A percentile compares a stretch with the other conserved stretches of the same genome.
Conservation (phyloP, 805 yeast genomes). For the Candida cerambycidarum region DNA sequence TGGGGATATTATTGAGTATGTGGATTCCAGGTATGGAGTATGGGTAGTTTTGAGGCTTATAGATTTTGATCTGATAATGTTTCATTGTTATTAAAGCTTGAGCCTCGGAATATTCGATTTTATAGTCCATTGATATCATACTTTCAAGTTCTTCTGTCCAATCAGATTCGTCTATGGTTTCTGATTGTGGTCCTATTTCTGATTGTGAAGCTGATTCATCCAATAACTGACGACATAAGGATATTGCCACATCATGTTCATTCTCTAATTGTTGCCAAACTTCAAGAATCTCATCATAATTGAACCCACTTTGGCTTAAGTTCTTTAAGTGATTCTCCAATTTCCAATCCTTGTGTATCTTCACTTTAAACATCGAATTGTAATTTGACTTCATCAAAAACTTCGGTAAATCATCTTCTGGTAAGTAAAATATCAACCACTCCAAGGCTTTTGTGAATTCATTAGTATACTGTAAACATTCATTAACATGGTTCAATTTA, state of each 20-base stretch:
- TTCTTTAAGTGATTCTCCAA: slow-evolving; percentile 59
- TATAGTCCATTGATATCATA: slow-evolving; percentile 12
- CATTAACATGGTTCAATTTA: slow-evolving; percentile 64
- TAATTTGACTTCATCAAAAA: slow-evolving; percentile 56
- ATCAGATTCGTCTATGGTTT: not conserved
- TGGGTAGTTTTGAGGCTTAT: slow-evolving; percentile 54
- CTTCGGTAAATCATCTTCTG: slow-evolving; percentile 88
- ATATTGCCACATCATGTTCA: slow-evolving; percentile 32
- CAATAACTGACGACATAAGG: slow-evolving; percentile 5
- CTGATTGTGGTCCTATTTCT: not conserved
- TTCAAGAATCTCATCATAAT: slow-evolving; percentile 59
- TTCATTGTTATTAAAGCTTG: not conserved
- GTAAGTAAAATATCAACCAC: slow-evolving; percentile 84
- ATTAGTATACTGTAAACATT: slow-evolving; percentile 61
- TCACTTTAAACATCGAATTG: slow-evolving; percentile 59
- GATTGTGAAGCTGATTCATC: not conserved
- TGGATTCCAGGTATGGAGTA: slow-evolving; percentile 67
- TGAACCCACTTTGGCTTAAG: slow-evolving; percentile 66
- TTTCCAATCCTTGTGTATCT: slow-evolving; percentile 52
- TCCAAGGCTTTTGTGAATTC: slow-evolving; percentile 56
- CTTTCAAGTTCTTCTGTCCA: slow-evolving; percentile 15
- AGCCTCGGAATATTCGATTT: slow-evolving; percentile 6
- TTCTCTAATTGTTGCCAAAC: slow-evolving; percentile 45
- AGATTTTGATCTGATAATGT: slow-evolving; percentile 8
- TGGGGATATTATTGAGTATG: slow-evolving; percentile 56